These are phyloP conservation scores for Prototheca cutis DNA, from an alignment of 163 green algal genomes.

Conservation along the genomic window DNA sequence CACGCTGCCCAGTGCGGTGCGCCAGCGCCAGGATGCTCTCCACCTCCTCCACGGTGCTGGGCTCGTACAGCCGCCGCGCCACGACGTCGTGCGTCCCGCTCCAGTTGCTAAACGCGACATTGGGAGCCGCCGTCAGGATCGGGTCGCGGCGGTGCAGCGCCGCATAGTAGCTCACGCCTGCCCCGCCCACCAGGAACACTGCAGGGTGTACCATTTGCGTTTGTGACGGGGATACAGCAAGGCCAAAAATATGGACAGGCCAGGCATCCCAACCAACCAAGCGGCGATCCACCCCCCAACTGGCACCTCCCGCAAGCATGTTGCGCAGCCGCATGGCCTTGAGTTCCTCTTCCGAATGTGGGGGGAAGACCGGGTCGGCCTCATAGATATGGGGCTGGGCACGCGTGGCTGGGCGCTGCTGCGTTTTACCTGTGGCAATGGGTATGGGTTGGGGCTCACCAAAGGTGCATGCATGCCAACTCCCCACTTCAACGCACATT, in stretches of 20 bases:
- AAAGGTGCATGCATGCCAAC: no score
- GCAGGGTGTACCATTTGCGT: no score
- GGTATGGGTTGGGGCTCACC: no score
- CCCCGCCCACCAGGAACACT: slow-evolving; percentile 3
- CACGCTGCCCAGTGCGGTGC: slow-evolving; percentile 39
- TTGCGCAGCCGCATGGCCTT: slow-evolving; percentile 8
- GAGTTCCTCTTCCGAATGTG: slow-evolving; percentile 10
- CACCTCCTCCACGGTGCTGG: slow-evolving; percentile 72
- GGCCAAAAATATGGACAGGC: no score
- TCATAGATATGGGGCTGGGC: neutral
- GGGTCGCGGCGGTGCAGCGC: neutral
- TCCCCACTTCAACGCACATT: no score
- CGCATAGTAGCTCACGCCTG: slow-evolving; percentile 20
- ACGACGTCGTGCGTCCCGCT: slow-evolving; percentile 69
- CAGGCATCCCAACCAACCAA: no score
- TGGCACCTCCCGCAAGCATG: neutral
- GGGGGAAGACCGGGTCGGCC: neutral
- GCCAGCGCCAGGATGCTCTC: slow-evolving; percentile 53
- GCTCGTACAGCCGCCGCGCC: slow-evolving; percentile 49
- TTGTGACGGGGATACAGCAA: no score
- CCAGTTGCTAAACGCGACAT: slow-evolving; percentile 69
- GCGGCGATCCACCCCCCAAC: no score
- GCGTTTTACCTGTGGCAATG: no score
- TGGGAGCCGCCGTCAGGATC: neutral
- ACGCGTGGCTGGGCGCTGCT: no score